Conservation (phyloP, 306 rosid species). For the Aeschynomene evenia region DNA sequence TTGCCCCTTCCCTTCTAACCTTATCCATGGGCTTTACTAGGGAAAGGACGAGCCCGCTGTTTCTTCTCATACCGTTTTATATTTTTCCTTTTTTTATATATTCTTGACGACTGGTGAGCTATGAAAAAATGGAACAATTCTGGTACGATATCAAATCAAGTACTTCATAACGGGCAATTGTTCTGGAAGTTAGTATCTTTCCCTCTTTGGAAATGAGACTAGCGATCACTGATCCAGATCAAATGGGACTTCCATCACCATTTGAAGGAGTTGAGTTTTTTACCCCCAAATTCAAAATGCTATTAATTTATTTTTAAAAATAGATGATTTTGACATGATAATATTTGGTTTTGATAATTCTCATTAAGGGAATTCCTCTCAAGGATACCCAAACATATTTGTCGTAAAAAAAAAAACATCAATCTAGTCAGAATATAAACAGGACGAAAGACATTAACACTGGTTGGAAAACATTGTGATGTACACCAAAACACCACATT, state of each 20-base stretch:
- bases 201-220: too few relatives aligned
- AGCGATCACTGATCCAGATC: neutral
- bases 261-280: neutral
- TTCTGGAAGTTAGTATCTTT: neutral
- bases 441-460: neutral
- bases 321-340: neutral
- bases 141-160: too few relatives aligned
- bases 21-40: slow-evolving; percentile 23
- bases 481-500: too few relatives aligned
- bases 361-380: neutral
- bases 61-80: too few relatives aligned
- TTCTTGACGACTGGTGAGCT: too few relatives aligned
- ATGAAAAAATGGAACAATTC: too few relatives aligned
- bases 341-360: neutral
- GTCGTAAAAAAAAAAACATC: too few relatives aligned
- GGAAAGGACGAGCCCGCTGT: too few relatives aligned
- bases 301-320: neutral
- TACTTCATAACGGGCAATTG: neutral
- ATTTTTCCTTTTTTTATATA: too few relatives aligned
- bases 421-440: neutral
- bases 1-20: too few relatives aligned
- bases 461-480: slow-evolving; percentile 23
- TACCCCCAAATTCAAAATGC: neutral
- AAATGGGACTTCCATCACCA: neutral
- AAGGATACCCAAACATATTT: neutral